Base-by-base conservation (phyloP, 805 yeast genomes). In the Pichia kluyveri region DNA sequence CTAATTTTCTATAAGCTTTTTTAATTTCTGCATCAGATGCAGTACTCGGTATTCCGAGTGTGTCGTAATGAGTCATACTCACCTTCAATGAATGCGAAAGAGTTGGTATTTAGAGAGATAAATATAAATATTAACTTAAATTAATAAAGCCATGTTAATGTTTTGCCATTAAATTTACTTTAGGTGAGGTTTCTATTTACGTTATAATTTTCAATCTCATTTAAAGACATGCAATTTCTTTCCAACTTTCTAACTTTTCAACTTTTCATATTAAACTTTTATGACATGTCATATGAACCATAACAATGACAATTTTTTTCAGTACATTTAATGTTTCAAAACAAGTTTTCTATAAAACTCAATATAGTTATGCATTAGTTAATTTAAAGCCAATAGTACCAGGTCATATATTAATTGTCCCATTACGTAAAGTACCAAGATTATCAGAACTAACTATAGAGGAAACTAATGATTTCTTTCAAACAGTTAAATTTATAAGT, bases 381-480 rank as follows among this genome's bases (percentile, higher is more conserved):
- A 93, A 93, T 62, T 64, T 95, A 45, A 87, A 87, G 63, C 99
- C 99, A 0, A 69, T 95, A 44, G 86, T 88, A 0, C 93, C 96
- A 0, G 99, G 99, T 1, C 99, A 93, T 68, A 91, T 89, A 0
- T 70, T 93, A 14, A 80, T 93, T 12, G 91, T 89, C 6, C 98
- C 98, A 1, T 62, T 77, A n/a, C 68, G 97, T 42, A 69, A 71
- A 0, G 88, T 82, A 15, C 67, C 77, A 5, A 68, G 89, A 19
- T 69, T 93, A 43, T 73, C 79, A 26, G 95, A 88, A 54, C 71
- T 93, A 44, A 75, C 82, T 2, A 66, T 69, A 0, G 89, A 80
- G 47, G 98, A 93, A 60, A 71, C 80, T 4, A 62, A 71, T 3
- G 99, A 93, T 62, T 86, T 83, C 63, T 88, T 89, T 73, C 64